Evolutionary conservation across 805 yeast species (phyloP).

Genomic region (Kregervanrija pseudodelftensis): DNA sequence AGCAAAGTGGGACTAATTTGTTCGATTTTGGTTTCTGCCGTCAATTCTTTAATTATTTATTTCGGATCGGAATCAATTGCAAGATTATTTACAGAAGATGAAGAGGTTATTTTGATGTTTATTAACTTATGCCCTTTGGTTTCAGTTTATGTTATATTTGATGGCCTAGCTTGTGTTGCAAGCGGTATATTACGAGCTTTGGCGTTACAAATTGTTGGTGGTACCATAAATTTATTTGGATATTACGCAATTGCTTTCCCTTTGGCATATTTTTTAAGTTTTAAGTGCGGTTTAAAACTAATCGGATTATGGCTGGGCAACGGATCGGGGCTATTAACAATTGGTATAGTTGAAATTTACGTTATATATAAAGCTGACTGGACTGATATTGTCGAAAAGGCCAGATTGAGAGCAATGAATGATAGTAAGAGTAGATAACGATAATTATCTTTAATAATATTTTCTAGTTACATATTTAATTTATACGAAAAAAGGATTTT

Average conservation of each 20-base stretch:
- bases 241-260: conserved; percentile 72
- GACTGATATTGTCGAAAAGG: conserved; percentile 37
- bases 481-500: neutral
- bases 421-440: neutral
- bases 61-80: conserved; percentile 46
- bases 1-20: conserved; percentile 34
- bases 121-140: conserved; percentile 54
- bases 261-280: conserved; percentile 52
- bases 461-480: neutral
- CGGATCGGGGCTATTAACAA: conserved; percentile 53
- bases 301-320: conserved; percentile 71
- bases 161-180: conserved; percentile 64
- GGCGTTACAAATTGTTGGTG: conserved; percentile 71
- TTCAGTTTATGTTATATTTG: conserved; percentile 59
- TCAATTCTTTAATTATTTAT: conserved; percentile 40
- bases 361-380: conserved; percentile 46
- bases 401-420: conserved; percentile 12
- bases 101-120: conserved; percentile 46
- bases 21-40: conserved; percentile 26
- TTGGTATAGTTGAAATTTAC: conserved; percentile 42
- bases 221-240: conserved; percentile 57
- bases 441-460: no score
- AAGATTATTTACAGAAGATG: conserved; percentile 53
- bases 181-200: conserved; percentile 71
- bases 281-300: conserved; percentile 38